These are phyloP conservation scores for Kuraishia borneana DNA, from an alignment of 805 yeast species.

Conservation along the genomic window DNA sequence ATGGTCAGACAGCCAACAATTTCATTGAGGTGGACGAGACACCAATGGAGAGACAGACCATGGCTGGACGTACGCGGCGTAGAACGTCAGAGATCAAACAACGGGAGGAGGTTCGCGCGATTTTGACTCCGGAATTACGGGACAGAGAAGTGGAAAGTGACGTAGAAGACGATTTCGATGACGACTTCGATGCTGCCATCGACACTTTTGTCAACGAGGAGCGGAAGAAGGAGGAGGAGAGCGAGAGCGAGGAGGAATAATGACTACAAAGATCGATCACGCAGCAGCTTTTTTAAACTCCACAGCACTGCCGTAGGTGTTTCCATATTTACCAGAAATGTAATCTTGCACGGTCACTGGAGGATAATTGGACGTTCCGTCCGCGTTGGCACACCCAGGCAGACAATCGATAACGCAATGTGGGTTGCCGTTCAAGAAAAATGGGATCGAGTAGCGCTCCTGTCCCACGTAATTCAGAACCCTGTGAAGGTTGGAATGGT, in stretches of 20 bases:
- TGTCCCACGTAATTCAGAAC: constrained; percentile 19
- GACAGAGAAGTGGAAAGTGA: neutral
- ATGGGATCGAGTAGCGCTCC: constrained; percentile 18
- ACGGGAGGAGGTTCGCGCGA: neutral
- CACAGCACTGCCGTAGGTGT: neutral
- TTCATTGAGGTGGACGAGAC: neutral
- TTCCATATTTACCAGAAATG: neutral
- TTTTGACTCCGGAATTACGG: neutral
- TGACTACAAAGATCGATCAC: too few relatives aligned
- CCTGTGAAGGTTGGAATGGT: constrained; percentile 27
- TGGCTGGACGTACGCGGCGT: neutral
- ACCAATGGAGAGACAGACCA: neutral
- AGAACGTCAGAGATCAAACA: neutral
- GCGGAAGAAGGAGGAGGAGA: constrained; percentile 12
- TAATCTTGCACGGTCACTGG: constrained; percentile 13
- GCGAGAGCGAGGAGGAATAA: too few relatives aligned
- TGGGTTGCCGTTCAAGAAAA: constrained; percentile 13
- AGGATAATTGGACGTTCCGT: constrained; percentile 9
- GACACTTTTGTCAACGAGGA: constrained; percentile 15
- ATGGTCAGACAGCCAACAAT: neutral
- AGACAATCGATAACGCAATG: constrained; percentile 9
- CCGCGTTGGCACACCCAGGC: constrained; percentile 10
- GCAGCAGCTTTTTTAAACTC: too few relatives aligned
- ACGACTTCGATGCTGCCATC: constrained; percentile 1
- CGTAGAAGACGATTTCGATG: constrained; percentile 3